Percentiles rank a stretch among this genome's conserved stretches.
Evolutionary conservation across 805 yeast species (phyloP).

Genomic region (Wickerhamiella cacticola): DNA sequence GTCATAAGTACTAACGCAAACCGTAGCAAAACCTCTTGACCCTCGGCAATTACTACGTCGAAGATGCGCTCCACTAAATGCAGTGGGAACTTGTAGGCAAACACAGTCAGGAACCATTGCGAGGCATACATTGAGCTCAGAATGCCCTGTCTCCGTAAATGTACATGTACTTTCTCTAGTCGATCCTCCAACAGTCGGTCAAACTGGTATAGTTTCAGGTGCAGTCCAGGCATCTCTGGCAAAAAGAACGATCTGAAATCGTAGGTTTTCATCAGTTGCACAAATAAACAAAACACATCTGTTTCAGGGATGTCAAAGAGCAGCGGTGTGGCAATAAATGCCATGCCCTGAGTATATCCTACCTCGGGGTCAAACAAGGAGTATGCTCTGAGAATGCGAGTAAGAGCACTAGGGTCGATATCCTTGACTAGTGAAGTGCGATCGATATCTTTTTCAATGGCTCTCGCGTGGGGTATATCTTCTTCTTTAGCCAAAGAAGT

Average conservation of each 20-base stretch:
- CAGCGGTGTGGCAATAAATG: conserved; percentile 77
- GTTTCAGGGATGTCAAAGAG: conserved; percentile 67
- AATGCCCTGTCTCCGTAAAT: conserved; percentile 74
- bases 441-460: conserved; percentile 68
- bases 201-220: conserved; percentile 73
- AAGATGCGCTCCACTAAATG: conserved; percentile 76
- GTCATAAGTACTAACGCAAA: conserved; percentile 73
- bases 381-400: conserved; percentile 69
- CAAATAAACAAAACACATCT: conserved; percentile 74
- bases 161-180: conserved; percentile 60
- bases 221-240: conserved; percentile 91
- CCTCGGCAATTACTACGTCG: conserved; percentile 84
- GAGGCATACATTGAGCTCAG: conserved; percentile 92
- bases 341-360: conserved; percentile 98
- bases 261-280: conserved; percentile 69
- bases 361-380: conserved; percentile 81
- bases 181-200: conserved; percentile 73
- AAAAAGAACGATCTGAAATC: conserved; percentile 64
- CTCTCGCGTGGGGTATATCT: conserved; percentile 53
- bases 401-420: conserved; percentile 45
- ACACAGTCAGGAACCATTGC: conserved; percentile 93
- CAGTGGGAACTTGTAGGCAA: conserved; percentile 89
- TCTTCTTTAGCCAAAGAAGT: conserved; percentile 36
- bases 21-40: conserved; percentile 72
- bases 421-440: conserved; percentile 73